phyloP scores from a whole-genome alignment of 352 stramenopile genomes.

The Phytophthora chlamydospora region DNA sequence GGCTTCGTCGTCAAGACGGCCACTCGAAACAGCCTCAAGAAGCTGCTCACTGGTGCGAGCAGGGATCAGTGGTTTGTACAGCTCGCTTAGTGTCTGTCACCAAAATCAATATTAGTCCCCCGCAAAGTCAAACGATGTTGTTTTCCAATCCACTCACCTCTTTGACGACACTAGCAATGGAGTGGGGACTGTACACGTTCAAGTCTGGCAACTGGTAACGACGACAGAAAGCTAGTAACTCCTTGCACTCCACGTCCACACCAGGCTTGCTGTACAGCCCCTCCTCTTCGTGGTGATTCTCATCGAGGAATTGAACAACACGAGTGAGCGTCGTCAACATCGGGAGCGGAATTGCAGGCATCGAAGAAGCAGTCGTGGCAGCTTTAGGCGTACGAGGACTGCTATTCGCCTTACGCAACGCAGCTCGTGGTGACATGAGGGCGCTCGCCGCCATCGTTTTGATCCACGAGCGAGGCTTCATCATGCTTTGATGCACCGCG shows the following conservation, averaged over 20 bases:
- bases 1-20: slow-evolving; percentile 10
- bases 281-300: slow-evolving; percentile 52
- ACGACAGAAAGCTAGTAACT: slow-evolving; percentile 32
- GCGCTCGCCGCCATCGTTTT: slow-evolving; percentile 27
- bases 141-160: slow-evolving; percentile 23
- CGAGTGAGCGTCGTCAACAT: slow-evolving; percentile 40
- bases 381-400: background rate
- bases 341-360: slow-evolving; percentile 36
- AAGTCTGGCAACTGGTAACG: slow-evolving; percentile 40
- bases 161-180: slow-evolving; percentile 52
- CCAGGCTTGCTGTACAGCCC: slow-evolving; percentile 54
- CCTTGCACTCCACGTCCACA: slow-evolving; percentile 23
- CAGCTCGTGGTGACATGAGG: slow-evolving; percentile 25
- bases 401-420: slow-evolving; percentile 26
- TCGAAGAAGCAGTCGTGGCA: background rate
- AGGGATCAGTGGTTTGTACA: slow-evolving; percentile 52
- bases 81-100: slow-evolving; percentile 40
- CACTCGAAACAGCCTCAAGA: slow-evolving; percentile 29
- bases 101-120: background rate
- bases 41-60: slow-evolving; percentile 43
- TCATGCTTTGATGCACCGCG: background rate
- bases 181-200: slow-evolving; percentile 45
- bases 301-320: slow-evolving; percentile 54
- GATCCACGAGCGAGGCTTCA: slow-evolving; percentile 39
- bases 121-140: background rate